These are phyloP conservation scores for Phytomonas francai DNA, from an alignment of 208 protist genomes.

Conservation along the genomic window DNA sequence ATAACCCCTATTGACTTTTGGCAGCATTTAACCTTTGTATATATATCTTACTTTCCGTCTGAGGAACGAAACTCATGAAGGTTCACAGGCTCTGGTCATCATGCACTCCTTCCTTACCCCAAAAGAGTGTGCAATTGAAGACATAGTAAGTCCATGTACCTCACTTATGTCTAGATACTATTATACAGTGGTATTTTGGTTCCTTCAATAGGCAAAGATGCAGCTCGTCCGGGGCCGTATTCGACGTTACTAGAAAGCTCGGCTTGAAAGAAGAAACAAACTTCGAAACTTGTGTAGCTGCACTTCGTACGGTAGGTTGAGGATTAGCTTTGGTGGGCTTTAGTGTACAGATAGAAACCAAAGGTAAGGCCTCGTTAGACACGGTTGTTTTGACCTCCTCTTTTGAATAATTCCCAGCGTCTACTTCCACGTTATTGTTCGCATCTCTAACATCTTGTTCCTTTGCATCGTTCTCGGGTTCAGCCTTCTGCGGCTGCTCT, in stretches of 20 bases:
- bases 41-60: not conserved
- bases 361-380: not conserved
- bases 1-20: not conserved
- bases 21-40: not conserved
- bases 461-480: not conserved
- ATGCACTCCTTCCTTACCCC: not conserved
- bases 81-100: not conserved
- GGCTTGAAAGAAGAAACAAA: not conserved
- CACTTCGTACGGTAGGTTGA: not conserved
- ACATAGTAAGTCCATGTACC: not conserved
- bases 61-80: not conserved
- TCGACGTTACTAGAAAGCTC: not conserved
- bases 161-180: constrained; percentile 2
- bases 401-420: not conserved
- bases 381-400: not conserved
- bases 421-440: not conserved
- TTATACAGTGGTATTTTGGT: constrained; percentile 4
- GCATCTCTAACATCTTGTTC: not conserved
- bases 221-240: not conserved
- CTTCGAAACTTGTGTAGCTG: not conserved
- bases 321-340: not conserved
- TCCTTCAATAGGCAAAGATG: not conserved
- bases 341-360: not conserved
- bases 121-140: not conserved
- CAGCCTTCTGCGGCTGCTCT: not conserved